phyloP scores from a whole-genome alignment of 148 eudicot genomes.

The Rhododendron ovatum region DNA sequence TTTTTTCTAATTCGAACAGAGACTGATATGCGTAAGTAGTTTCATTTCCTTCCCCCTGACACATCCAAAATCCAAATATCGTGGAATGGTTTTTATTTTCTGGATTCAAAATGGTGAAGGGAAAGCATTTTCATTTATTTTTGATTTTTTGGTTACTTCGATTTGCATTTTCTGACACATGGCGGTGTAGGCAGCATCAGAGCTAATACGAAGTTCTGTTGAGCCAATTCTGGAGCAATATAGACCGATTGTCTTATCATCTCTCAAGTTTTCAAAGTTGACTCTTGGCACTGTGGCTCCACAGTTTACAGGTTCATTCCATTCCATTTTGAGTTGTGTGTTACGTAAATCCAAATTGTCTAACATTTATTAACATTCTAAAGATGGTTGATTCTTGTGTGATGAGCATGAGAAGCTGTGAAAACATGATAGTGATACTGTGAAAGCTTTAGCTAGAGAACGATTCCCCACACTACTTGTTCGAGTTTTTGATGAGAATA shows the following conservation, averaged over 20 bases:
- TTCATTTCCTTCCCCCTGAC: background rate
- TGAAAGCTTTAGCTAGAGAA: background rate
- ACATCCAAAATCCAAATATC: background rate
- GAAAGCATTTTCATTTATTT: background rate
- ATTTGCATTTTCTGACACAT: background rate
- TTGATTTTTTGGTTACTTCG: background rate
- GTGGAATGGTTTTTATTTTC: background rate
- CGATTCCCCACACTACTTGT: background rate
- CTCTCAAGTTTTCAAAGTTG: slow-evolving; percentile 65
- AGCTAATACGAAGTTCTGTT: slow-evolving; percentile 60
- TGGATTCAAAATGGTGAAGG: background rate
- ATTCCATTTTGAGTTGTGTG: background rate
- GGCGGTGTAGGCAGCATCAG: slow-evolving; percentile 72
- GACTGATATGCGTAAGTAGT: background rate
- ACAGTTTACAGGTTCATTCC: slow-evolving; percentile 63
- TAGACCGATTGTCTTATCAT: slow-evolving; percentile 55
- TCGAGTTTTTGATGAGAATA: background rate
- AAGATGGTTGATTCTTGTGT: background rate
- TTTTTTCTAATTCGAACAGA: background rate
- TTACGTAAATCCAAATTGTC: background rate
- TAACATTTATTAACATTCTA: background rate
- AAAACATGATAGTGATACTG: background rate
- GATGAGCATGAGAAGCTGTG: background rate
- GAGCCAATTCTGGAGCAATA: slow-evolving; percentile 90
- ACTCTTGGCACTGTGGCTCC: slow-evolving; percentile 95